These are phyloP conservation scores for Castanea crenata DNA, from an alignment of 306 rosid species.

Conservation along the genomic window DNA sequence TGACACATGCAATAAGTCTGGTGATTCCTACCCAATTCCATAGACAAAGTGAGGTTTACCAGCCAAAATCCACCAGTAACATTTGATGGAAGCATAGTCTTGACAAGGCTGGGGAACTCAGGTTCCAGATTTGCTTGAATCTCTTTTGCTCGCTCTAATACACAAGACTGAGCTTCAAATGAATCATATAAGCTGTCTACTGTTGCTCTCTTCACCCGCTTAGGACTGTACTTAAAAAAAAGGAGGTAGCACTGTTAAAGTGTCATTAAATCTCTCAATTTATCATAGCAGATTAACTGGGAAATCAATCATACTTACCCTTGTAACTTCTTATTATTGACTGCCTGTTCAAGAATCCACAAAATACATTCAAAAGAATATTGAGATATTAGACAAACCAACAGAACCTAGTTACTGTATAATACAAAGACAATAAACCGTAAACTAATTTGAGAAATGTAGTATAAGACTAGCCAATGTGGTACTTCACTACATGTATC, in stretches of 20 bases:
- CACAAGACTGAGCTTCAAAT: constrained; percentile 9
- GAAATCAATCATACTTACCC: constrained; percentile 7
- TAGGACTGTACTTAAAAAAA: constrained; percentile 9
- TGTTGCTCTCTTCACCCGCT: constrained; percentile 21
- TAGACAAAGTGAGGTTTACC: constrained; percentile 27
- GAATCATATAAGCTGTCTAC: background rate
- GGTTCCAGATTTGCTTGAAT: constrained; percentile 34
- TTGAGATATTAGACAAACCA: background rate
- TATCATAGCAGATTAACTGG: background rate
- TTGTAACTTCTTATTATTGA: constrained; percentile 1
- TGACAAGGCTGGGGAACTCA: constrained; percentile 34
- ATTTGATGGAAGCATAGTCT: constrained; percentile 46
- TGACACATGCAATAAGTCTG: background rate
- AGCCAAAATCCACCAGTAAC: constrained; percentile 55
- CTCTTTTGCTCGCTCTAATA: constrained; percentile 32
- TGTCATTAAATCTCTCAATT: background rate
- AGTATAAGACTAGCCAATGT: background rate
- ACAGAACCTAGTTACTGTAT: background rate
- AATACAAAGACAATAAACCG: background rate
- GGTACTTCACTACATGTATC: background rate
- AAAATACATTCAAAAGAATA: background rate
- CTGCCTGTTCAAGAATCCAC: constrained; percentile 17
- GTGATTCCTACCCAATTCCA: background rate
- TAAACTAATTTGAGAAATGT: background rate
- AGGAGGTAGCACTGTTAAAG: constrained; percentile 1